Evolutionary conservation across 2,329 filamentous ascomycete genomes (phyloP), one percentile per base, ranked within the genome.

Genomic region (Calonectria henricotiae): DNA sequence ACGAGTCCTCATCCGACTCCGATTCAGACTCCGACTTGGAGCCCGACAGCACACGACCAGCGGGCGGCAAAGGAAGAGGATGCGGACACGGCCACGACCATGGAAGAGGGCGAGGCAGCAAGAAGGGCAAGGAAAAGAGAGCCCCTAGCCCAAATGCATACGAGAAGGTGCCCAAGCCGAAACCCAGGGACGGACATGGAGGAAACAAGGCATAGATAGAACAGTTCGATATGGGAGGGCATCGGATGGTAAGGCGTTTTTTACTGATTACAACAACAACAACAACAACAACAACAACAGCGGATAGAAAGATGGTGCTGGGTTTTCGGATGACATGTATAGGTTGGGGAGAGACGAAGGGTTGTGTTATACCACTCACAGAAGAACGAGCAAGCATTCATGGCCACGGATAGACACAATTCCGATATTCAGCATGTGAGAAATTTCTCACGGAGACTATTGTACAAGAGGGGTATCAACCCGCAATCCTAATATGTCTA

Each of bases 121-220:
- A 71, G 27, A 79, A 76, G 68, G 73, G 73, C 20, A 79, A 79
- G 66, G 78, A 80, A 79, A 87, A 82, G 84, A 86, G 84, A 65
- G 78, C 80, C 77, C 90, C 91, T 20, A 94, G 93, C 78, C 93
- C 93, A 25, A 96, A 96, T 81, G 93, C 93, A 1, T 96, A 96
- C 78, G 93, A 96, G 83, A 93, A 92, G 82, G 89, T 94, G 80
- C 86, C 86, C 35, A 89, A 88, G 74, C 79, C 80, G 17, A 85
- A 83, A 70, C 79, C 83, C 6, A 83, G 81, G 39, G 79, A 80
- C 39, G 68, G 75, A 15, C 47, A 73, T 41, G 70, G 66, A 5
- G 73, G 70, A 12, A 72, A 70, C 46, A 77, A 78, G 70, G 68
- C 75, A 23, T 79, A 75, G 71, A 32, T 79, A 75, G 71, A 32